phyloP scores from a whole-genome alignment of 129 eudicot genomes.

The Dittrichia graveolens region DNA sequence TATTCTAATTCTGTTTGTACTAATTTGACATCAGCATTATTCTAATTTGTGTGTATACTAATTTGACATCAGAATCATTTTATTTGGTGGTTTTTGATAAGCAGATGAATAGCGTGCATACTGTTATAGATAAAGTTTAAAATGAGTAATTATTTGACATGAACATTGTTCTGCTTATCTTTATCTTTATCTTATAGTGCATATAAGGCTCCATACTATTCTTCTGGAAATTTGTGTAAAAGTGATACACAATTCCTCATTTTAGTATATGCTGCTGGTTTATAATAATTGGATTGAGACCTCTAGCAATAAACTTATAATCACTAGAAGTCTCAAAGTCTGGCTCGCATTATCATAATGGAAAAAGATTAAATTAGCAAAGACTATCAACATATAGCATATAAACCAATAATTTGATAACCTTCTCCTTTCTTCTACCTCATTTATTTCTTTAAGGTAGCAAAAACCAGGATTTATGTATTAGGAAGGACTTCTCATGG shows the following conservation, averaged over 20 bases:
- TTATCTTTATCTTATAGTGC: no score
- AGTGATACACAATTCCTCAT: no score
- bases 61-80: constrained; percentile 20
- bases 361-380: background rate
- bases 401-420: background rate
- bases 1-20: background rate
- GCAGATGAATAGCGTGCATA: constrained; percentile 2
- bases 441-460: constrained; percentile 15
- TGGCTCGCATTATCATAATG: background rate
- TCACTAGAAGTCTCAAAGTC: no score
- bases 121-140: constrained; percentile 12
- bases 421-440: background rate
- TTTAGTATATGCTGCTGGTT: no score
- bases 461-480: background rate
- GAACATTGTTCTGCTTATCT: no score
- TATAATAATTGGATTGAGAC: background rate
- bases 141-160: background rate
- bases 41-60: background rate
- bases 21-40: background rate
- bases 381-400: background rate
- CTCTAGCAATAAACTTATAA: background rate
- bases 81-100: constrained; percentile 9
- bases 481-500: constrained; percentile 1
- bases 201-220: no score
- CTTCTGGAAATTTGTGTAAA: no score